Conservation (phyloP, 1,139 yeast genomes). For the Zhuliangozyma blackwelliae region DNA sequence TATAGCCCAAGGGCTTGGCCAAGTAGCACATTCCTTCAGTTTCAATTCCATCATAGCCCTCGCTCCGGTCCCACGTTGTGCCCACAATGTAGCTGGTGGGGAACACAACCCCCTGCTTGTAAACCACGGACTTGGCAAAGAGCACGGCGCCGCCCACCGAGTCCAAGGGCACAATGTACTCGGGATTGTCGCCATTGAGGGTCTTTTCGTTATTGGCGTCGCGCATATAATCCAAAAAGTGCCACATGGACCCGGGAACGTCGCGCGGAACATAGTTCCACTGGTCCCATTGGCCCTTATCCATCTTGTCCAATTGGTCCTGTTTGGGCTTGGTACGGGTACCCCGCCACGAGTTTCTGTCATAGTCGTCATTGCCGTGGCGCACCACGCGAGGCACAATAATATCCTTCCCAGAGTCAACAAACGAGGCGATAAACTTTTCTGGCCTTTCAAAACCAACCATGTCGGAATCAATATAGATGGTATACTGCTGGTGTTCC, state of each 20-base stretch:
- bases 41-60: slow-evolving; percentile 50
- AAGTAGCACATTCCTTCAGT: slow-evolving; percentile 47
- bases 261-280: slow-evolving; percentile 35
- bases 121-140: slow-evolving; percentile 34
- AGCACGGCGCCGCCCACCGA: slow-evolving; percentile 48
- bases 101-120: slow-evolving; percentile 39
- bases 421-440: slow-evolving; percentile 21
- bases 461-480: slow-evolving; percentile 46
- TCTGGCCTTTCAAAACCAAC: slow-evolving; percentile 20
- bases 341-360: slow-evolving; percentile 45
- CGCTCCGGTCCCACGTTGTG: slow-evolving; percentile 39
- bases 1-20: slow-evolving; percentile 38
- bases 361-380: slow-evolving; percentile 26
- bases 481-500: slow-evolving; percentile 28
- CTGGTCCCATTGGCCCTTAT: slow-evolving; percentile 24
- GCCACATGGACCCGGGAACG: slow-evolving; percentile 22
- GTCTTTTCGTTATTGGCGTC: slow-evolving; percentile 14
- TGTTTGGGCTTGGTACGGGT: slow-evolving; percentile 28
- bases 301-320: slow-evolving; percentile 26
- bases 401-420: slow-evolving; percentile 32
- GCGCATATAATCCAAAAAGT: slow-evolving; percentile 22
- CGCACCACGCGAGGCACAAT: slow-evolving; percentile 32
- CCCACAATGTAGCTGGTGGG: slow-evolving; percentile 44
- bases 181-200: slow-evolving; percentile 10
- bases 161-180: slow-evolving; percentile 27